A percentile compares a stretch with the other conserved stretches of the same genome.
Conservation (phyloP, 306 rosid species). For the Cucumis melo region DNA sequence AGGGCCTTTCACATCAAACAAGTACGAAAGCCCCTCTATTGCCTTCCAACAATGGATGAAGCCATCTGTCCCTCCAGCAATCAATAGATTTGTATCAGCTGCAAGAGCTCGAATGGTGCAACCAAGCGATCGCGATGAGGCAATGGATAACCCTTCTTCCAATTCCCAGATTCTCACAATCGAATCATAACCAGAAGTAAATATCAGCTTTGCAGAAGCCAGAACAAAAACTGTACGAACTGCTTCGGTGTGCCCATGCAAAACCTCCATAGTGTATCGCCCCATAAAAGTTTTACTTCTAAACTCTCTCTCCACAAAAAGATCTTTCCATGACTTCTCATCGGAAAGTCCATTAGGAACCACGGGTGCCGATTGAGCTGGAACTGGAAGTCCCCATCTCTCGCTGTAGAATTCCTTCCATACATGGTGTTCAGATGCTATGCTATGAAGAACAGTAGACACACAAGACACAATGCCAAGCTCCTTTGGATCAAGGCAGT, state of each 20-base stretch:
- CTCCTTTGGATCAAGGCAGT: conserved; percentile 82
- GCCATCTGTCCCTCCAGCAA: conserved; percentile 83
- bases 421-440: conserved; percentile 79
- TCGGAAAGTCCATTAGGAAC: conserved; percentile 25
- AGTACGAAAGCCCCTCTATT: conserved; percentile 51
- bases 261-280: conserved; percentile 55
- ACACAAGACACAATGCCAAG: conserved; percentile 80
- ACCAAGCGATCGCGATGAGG: conserved; percentile 67
- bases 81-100: conserved; percentile 53
- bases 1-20: conserved; percentile 58
- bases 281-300: conserved; percentile 93
- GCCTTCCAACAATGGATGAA: conserved; percentile 93
- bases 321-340: conserved; percentile 78
- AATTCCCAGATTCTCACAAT: conserved; percentile 79
- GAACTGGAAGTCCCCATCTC: conserved; percentile 86
- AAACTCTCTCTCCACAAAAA: conserved; percentile 83
- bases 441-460: conserved; percentile 37
- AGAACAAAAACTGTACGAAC: conserved; percentile 67
- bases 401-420: conserved; percentile 91
- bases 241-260: conserved; percentile 84
- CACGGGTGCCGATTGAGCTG: conserved; percentile 20
- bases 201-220: conserved; percentile 67
- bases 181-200: conserved; percentile 86
- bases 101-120: conserved; percentile 87
- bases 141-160: conserved; percentile 73